Conservation (phyloP, 768 basidiomycete species). For the Amanita polypyramis region DNA sequence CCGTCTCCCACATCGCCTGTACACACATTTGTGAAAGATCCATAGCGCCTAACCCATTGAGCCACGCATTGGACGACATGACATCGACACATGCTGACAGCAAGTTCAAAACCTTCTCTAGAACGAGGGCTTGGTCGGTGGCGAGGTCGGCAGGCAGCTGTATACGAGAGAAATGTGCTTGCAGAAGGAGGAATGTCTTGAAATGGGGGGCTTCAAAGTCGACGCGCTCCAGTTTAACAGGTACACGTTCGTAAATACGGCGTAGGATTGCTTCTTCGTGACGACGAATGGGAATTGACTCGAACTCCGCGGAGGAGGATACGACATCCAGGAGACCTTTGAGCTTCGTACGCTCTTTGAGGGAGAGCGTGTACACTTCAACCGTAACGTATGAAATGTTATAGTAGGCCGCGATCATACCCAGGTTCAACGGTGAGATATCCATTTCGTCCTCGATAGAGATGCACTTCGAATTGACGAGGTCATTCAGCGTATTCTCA, state of each 20-base stretch:
- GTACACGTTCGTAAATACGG: slow-evolving; percentile 91
- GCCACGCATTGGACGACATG: slow-evolving; percentile 94
- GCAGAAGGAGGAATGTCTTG: slow-evolving; percentile 95
- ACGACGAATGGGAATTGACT: slow-evolving; percentile 86
- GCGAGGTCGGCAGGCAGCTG: slow-evolving; percentile 89
- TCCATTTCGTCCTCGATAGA: slow-evolving; percentile 94
- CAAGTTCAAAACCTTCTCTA: slow-evolving; percentile 85
- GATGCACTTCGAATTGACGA: slow-evolving; percentile 94
- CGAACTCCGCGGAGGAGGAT: slow-evolving; percentile 94
- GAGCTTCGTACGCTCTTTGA: slow-evolving; percentile 94
- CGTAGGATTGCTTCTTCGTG: slow-evolving; percentile 82
- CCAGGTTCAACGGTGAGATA: slow-evolving; percentile 82
- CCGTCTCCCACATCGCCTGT: slow-evolving; percentile 95
- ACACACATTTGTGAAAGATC: slow-evolving; percentile 98
- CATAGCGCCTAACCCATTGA: slow-evolving; percentile 94
- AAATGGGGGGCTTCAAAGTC: slow-evolving; percentile 95
- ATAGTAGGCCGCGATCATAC: slow-evolving; percentile 98
- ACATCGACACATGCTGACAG: slow-evolving; percentile 95
- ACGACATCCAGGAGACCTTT: slow-evolving; percentile 96
- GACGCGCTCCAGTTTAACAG: slow-evolving; percentile 75
- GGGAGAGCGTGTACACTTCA: slow-evolving; percentile 90
- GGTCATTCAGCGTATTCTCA: slow-evolving; percentile 83
- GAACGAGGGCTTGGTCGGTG: slow-evolving; percentile 79
- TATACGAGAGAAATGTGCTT: slow-evolving; percentile 93
- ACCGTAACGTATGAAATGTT: slow-evolving; percentile 95